These are phyloP conservation scores for Aspergillus vadensis DNA, from an alignment of 2,329 filamentous ascomycete genomes.

Conservation along the genomic window DNA sequence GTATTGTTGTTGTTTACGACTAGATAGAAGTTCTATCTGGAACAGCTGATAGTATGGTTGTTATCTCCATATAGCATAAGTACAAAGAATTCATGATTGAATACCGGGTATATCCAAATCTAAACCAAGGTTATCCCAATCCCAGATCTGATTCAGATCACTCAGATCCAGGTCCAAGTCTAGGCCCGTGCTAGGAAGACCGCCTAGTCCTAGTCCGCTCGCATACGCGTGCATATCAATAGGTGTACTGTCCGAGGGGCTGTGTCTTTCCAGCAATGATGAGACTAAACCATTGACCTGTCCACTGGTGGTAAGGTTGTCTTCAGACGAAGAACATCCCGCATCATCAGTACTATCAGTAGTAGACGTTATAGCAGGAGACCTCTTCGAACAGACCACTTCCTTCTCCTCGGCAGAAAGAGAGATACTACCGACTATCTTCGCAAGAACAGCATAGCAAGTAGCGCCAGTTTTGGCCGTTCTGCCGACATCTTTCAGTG, in stretches of 20 bases:
- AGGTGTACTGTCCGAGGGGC: not conserved
- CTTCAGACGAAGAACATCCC: too few relatives aligned
- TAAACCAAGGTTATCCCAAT: conserved; percentile 30
- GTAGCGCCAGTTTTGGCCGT: conserved; percentile 28
- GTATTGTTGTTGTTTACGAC: too few relatives aligned
- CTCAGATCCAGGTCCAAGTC: conserved; percentile 20
- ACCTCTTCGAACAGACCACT: conserved; percentile 2
- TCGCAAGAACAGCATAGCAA: conserved; percentile 27
- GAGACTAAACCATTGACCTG: not conserved
- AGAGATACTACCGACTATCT: conserved; percentile 22
- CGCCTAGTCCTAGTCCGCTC: not conserved
- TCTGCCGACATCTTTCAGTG: conserved; percentile 32
- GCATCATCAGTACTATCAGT: not conserved
- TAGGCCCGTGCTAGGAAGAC: conserved; percentile 18
- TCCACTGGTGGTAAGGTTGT: too few relatives aligned
- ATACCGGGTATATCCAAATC: conserved; percentile 15
- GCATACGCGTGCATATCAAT: not conserved
- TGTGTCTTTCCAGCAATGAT: not conserved
- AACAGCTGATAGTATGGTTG: too few relatives aligned
- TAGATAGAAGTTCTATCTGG: fast-evolving
- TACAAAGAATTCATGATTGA: not conserved
- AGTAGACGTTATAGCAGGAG: not conserved
- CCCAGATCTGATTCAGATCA: conserved; percentile 31
- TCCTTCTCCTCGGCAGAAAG: conserved; percentile 8
- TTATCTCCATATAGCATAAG: too few relatives aligned